phyloP scores from a whole-genome alignment of 1,139 yeast species.

The Chernovozyma aurita region DNA sequence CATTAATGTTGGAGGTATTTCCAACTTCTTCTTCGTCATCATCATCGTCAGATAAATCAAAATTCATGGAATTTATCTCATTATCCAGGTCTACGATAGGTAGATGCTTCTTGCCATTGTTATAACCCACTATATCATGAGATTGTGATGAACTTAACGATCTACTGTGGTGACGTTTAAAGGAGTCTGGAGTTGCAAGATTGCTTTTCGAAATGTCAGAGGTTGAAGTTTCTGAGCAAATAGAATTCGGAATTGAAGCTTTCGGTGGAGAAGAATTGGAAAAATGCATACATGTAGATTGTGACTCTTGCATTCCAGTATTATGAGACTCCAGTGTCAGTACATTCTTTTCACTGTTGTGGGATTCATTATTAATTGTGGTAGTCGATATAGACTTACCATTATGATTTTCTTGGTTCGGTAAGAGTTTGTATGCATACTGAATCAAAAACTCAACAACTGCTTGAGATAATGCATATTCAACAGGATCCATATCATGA shows the following conservation, averaged over 20 bases:
- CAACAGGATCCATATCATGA: conserved; percentile 89
- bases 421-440: conserved; percentile 74
- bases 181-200: too few relatives aligned
- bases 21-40: too few relatives aligned
- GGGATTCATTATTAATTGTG: conserved; percentile 4
- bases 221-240: not conserved
- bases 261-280: not conserved
- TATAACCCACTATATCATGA: conserved; percentile 44
- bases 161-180: conserved; percentile 49
- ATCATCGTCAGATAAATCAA: conserved; percentile 29
- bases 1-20: conserved; percentile 4
- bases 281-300: too few relatives aligned
- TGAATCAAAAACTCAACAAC: conserved; percentile 88
- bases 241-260: not conserved
- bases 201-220: not conserved
- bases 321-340: conserved; percentile 3
- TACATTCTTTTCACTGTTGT: conserved; percentile 1
- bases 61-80: conserved; percentile 14
- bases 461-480: conserved; percentile 80
- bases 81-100: conserved; percentile 27
- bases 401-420: conserved; percentile 19
- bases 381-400: not conserved
- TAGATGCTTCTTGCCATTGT: conserved; percentile 16
- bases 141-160: conserved; percentile 51
- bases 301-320: conserved; percentile 1